Conservation (phyloP, 2,329 filamentous ascomycete genomes). For the Magnaporthales sp. region DNA sequence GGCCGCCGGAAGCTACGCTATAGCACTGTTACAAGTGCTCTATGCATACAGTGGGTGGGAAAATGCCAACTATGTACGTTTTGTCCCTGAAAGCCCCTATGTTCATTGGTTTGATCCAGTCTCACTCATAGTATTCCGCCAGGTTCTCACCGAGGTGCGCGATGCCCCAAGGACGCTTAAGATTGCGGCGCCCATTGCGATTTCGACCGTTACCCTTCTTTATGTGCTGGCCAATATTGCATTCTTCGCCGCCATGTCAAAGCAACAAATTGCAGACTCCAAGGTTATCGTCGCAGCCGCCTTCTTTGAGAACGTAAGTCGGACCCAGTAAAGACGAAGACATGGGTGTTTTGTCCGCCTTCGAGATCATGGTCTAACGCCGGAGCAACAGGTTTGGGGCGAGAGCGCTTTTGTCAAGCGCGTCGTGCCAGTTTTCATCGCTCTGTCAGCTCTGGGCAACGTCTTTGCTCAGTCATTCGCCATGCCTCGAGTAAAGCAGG, state of each 20-base stretch:
- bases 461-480: constrained; percentile 22
- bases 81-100: background rate
- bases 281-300: constrained; percentile 19
- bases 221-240: constrained; percentile 27
- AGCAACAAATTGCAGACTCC: constrained; percentile 16
- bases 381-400: constrained; percentile 19
- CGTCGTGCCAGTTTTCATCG: constrained; percentile 22
- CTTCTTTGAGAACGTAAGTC: constrained; percentile 22
- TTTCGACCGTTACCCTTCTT: constrained; percentile 22
- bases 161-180: constrained; percentile 21
- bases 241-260: constrained; percentile 23
- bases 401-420: constrained; percentile 16
- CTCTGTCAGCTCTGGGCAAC: constrained; percentile 22
- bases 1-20: constrained; percentile 18
- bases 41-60: constrained; percentile 30
- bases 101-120: no score
- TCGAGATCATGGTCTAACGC: background rate
- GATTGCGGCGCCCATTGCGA: constrained; percentile 23
- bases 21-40: constrained; percentile 23
- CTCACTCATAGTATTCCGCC: background rate
- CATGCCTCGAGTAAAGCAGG: constrained; percentile 25
- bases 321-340: background rate
- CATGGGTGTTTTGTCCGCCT: background rate
- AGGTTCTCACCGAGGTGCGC: constrained; percentile 23
- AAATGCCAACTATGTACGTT: constrained; percentile 25